Percentiles rank a stretch among this genome's conserved stretches.
These are phyloP conservation scores for Thelonectria rubi DNA, from an alignment of 2,329 filamentous ascomycete species.

Conservation along the genomic window DNA sequence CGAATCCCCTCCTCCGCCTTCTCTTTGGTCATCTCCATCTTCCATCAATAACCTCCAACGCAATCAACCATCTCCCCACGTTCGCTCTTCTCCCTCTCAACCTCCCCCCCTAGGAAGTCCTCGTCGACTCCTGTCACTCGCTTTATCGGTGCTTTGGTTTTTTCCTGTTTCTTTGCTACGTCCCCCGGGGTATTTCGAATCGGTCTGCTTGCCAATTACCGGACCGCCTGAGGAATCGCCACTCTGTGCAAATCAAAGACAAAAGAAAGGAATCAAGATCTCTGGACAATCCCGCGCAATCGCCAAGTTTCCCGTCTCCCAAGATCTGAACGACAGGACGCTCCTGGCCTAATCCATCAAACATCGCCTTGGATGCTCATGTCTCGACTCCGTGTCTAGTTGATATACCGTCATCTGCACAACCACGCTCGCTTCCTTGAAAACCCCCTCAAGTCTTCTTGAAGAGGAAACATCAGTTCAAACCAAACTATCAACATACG, in stretches of 20 bases:
- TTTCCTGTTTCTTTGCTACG: constrained; percentile 52
- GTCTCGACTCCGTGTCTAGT: constrained; percentile 32
- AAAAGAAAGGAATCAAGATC: constrained; percentile 24
- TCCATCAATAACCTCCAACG: constrained; percentile 39
- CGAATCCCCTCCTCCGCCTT: constrained; percentile 39
- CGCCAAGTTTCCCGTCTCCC: constrained; percentile 19
- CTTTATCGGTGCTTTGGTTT: constrained; percentile 64
- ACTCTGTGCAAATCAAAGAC: constrained; percentile 32
- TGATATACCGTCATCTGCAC: constrained; percentile 38
- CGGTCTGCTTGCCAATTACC: constrained; percentile 31
- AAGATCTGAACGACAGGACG: constrained; percentile 28
- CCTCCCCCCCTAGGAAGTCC: constrained; percentile 69
- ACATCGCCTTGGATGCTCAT: constrained; percentile 27
- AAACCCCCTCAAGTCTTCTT: constrained; percentile 23
- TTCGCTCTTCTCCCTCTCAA: constrained; percentile 58
- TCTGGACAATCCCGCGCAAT: constrained; percentile 26
- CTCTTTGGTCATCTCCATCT: constrained; percentile 41
- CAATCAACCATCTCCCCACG: constrained; percentile 48
- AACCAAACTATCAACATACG: constrained; percentile 43
- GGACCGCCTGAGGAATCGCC: constrained; percentile 31
- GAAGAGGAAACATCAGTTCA: constrained; percentile 33
- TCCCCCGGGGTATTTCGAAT: constrained; percentile 33
- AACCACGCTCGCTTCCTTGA: constrained; percentile 47
- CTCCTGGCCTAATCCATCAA: constrained; percentile 26
- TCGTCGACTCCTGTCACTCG: constrained; percentile 80